Evolutionary conservation across 148 eudicot genomes (phyloP), one percentile per base, ranked within the genome.

Genomic region (Cornus florida): DNA sequence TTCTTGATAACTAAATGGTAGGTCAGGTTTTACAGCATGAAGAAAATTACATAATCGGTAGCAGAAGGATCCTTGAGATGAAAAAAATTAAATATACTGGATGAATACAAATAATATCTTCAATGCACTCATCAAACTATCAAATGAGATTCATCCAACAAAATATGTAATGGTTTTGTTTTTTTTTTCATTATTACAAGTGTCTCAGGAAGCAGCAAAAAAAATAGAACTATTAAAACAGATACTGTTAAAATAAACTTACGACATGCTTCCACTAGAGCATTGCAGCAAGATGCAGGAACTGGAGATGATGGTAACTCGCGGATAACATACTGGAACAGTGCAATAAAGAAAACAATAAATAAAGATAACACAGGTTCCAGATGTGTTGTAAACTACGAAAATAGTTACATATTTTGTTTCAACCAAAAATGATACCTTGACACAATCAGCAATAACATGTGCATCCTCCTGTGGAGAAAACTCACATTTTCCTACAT

Each of bases 231-330:
- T n/a, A 75, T 75, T 65, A 59, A 76, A 66, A 32, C 43, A 39
- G 7, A 39, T 7, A 39, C 43, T 28, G 7, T 4, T 39, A 39
- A 43, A 43, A 43, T 43, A 74, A 81, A 92, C 99, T 93, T 88
- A 96, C 99, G 89, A 81, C 82, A 92, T 76, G 99, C 98, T 89
- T 93, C 94, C 74, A 96, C 87, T 24, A 96, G 87, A 46, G 99
- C 99, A 78, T 90, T 93, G 88, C 99, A 96, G 87, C 99, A 96
- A 77, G 99, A 88, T 83, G 99, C 99, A 71, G 99, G 99, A 72
- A 96, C 98, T 60, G 99, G 99, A 78, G 97, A 91, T 74, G 99
- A 96, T 73, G 99, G 98, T 77, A 96, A 87, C 84, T 96, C 99
- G 53, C 99, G 89, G 67, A 96, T 80, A 78, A 92, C 86, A 86